Conservation (phyloP, 225 moss, liverwort and hornwort species). For the Neckera pumila region DNA sequence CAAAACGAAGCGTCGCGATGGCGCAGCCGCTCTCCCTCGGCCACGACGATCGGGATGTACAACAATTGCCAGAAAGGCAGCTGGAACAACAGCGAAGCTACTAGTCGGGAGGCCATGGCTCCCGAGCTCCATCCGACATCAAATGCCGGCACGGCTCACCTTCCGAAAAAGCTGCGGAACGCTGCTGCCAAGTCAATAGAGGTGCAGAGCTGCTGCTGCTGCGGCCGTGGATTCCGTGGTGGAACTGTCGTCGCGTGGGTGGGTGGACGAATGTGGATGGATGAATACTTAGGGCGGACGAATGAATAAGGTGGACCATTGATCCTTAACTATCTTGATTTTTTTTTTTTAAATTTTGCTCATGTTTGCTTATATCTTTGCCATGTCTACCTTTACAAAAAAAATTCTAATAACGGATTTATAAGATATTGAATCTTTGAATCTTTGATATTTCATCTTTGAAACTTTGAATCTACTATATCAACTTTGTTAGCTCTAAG, state of each 20-base stretch:
- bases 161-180: not conserved
- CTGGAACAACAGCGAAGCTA: not conserved
- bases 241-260: not conserved
- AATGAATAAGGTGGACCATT: not conserved
- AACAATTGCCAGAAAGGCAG: not conserved
- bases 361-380: no score
- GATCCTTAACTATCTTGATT: no score
- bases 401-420: no score
- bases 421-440: not conserved
- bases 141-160: not conserved
- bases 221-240: not conserved
- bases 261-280: not conserved
- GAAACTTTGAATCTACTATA: not conserved
- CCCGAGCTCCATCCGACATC: not conserved
- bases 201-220: not conserved
- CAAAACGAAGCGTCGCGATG: not conserved
- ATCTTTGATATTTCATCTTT: not conserved
- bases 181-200: not conserved
- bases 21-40: not conserved
- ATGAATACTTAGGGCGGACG: not conserved
- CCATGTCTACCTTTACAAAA: rapidly evolving
- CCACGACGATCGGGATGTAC: not conserved
- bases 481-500: not conserved
- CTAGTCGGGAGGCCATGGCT: not conserved
- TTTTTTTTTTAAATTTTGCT: no score